Conservation (phyloP, 257 asterid species). For the Scutellaria baicalensis region DNA sequence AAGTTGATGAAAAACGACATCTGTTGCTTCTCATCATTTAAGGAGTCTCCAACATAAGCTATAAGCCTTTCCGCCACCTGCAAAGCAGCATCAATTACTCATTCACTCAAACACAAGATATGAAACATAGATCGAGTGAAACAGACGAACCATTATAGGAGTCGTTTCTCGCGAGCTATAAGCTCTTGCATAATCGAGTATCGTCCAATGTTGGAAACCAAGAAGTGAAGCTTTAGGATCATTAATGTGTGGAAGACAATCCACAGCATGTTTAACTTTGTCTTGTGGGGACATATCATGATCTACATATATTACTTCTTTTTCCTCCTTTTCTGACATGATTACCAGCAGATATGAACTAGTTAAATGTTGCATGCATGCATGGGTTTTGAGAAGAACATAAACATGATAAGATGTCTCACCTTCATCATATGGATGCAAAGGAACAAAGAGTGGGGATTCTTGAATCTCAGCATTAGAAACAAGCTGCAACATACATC, state of each 20-base stretch:
- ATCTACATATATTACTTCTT: constrained; percentile 38
- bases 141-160: constrained; percentile 44
- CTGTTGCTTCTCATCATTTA: constrained; percentile 25
- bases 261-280: constrained; percentile 44
- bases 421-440: constrained; percentile 66
- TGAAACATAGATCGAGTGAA: too few relatives aligned
- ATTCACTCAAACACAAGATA: too few relatives aligned
- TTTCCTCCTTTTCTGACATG: constrained; percentile 32
- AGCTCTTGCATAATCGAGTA: constrained; percentile 62
- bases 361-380: too few relatives aligned
- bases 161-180: constrained; percentile 48
- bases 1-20: constrained; percentile 75
- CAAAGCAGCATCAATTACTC: not conserved
- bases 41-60: constrained; percentile 44
- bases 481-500: constrained; percentile 52
- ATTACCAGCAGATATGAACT: too few relatives aligned
- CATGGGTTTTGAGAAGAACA: too few relatives aligned
- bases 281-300: constrained; percentile 35
- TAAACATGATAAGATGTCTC: not conserved
- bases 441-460: constrained; percentile 69
- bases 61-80: constrained; percentile 66
- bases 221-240: constrained; percentile 6
- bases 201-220: constrained; percentile 53
- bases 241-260: constrained; percentile 31
- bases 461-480: constrained; percentile 71